Evolutionary conservation across 345 rosid species (phyloP).

Genomic region (Eucalyptus pumila): DNA sequence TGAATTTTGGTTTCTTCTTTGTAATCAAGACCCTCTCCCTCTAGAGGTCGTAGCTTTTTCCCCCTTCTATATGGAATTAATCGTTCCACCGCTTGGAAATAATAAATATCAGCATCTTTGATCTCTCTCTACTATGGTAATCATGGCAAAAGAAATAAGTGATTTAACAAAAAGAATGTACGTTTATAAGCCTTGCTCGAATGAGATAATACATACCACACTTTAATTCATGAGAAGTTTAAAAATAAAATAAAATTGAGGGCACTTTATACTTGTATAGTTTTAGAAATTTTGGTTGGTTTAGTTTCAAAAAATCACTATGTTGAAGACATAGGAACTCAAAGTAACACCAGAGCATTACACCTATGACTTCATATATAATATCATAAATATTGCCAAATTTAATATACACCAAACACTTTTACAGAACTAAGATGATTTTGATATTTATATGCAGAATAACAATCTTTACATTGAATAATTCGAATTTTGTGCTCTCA

Average conservation of each 20-base stretch:
- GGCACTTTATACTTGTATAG: neutral
- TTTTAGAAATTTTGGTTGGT: neutral
- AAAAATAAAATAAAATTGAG: neutral
- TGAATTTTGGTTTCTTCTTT: neutral
- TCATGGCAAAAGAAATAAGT: neutral
- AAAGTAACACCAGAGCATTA: neutral
- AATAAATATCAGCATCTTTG: neutral
- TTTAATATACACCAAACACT: neutral
- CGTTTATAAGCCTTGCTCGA: neutral
- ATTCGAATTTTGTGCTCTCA: neutral
- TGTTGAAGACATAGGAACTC: neutral
- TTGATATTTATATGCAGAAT: neutral
- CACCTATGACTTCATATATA: neutral
- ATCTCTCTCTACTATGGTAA: neutral
- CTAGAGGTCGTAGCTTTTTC: neutral
- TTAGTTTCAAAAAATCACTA: neutral
- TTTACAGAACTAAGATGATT: neutral
- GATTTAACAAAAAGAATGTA: neutral
- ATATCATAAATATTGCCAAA: neutral
- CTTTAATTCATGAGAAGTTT: neutral
- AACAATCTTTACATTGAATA: neutral
- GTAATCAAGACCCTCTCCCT: neutral
- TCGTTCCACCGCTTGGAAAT: neutral
- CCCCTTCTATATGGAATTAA: neutral
- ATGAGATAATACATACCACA: neutral